Base-by-base conservation (phyloP, 129 eudicot genomes). In the Arctium lappa region DNA sequence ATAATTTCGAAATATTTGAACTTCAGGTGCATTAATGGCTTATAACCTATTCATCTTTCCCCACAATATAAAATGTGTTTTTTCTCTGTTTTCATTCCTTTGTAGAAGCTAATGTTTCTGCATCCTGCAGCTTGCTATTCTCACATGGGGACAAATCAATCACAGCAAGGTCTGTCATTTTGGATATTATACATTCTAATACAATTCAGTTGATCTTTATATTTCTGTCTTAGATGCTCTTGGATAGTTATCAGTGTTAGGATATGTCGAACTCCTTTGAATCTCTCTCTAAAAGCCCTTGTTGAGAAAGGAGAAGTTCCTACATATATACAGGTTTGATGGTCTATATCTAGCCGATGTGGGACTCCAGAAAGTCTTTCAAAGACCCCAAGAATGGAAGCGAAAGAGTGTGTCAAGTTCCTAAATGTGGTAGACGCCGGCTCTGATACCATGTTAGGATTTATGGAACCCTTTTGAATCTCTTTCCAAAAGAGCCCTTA, bases 71-170 rank as follows among this genome's bases (percentile, higher is more conserved):
- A 33, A 11, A 42, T 42, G 53, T 75, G 78, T 8, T 50, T 31
- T 30, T 4, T 34, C 29, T 29, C 18, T 10, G 31, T 81, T n/a
- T 79, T 79, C 32, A 48, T 75, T 75, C n/a, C 31, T 13, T 75
- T 42, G 53, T 36, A 31, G 76, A 70, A 79, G 39, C 84, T 84
- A 68, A 82, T 32, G 31, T 22, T 36, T 79, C 73, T 84, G 73
- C 37, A 18, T 27, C 60, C 36, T 86, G 88, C 91, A 94, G 98
- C 63, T 80, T 94, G 98, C 84, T 91, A 65, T 81, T 86, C 98
- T 32, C 94, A 94, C 82, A 39, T 91, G 71, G 90, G 89, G 32
- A 83, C 48, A 76, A 86, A 85, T 77, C 89, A 75, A 2, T 72
- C 89, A 53, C 85, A 53, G 15, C 63, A 85, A 93, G 97, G 98